Evolutionary conservation across 805 yeast species (phyloP), one percentile per base, ranked within the genome.

Genomic region (Kurtzmaniella cleridarum): DNA sequence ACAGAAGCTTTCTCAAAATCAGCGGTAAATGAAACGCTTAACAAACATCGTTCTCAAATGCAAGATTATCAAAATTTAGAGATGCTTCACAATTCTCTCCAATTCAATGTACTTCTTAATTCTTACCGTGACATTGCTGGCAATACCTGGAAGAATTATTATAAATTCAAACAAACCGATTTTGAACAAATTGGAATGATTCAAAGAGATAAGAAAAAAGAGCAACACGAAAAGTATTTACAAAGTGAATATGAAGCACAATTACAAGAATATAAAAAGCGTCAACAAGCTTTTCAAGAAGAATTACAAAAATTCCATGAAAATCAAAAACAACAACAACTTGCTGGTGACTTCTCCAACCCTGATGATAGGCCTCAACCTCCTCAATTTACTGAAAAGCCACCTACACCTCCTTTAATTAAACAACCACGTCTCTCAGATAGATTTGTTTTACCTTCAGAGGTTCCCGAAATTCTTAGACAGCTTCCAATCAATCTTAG

Each of bases 61-160:
- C 69, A 63, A 44, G 74, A 68, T 44, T 60, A 50, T 41, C 47
- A 51, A 14, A 68, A 68, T 41, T 39, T 68, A 40, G 74, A 68
- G 48, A 64, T 68, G 67, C 47, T 68, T n/a, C 74, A 68, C 43
- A 67, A 64, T 42, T 63, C 60, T 37, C 53, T 61, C 29, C 69
- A 65, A 41, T 68, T 64, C 49, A 68, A 68, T 41, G 41, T 67
- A 13, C 53, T 68, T 34, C 45, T 62, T 11, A 68, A 68, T 46
- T 52, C 70, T 6, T 68, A 66, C 43, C 47, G 74, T 28, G 63
- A 59, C 20, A 60, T 68, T 30, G 53, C 71, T 1, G 53, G 47
- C 10, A 64, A 64, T 20, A 68, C 71, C 0, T 68, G 73, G 73
- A 37, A 50, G 11, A 51, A 58, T 20, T 68, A 64, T 51, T 68